Evolutionary conservation across 768 basidiomycete genomes (phyloP), one percentile per base, ranked within the genome.

Genomic region (Boletus subcaerulescens): DNA sequence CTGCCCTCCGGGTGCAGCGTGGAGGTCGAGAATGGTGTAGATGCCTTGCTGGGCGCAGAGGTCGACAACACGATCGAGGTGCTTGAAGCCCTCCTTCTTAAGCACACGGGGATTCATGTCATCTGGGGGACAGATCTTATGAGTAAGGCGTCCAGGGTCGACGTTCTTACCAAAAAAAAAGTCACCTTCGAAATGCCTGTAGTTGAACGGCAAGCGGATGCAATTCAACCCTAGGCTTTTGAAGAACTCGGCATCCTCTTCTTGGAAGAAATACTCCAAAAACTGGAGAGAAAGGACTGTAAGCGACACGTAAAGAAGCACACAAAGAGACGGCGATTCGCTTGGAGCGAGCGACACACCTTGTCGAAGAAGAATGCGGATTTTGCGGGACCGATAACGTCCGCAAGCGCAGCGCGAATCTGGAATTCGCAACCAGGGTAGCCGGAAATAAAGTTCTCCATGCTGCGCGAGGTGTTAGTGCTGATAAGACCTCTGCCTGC

Each of bases 281-380:
- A 91, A 90, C 87, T 91, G 24, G 22, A 26, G 17, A 36, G 22
- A 35, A 18, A 24, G 14, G 18, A 7, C n/a, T 5, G 11, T 59
- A 31, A 45, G 53, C 8, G 31, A 31, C 15, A 39, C 3, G 22
- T 17, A 10, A 20, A 20, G 38, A 36, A 36, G 20, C 4, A 24
- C 15, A 29, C 8, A 32, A 12, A 41, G 20, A 5, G 17, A 29
- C 2, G 20, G 29, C 4, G 29, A 49, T 50, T 41, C 17, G 17
- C 31, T 36, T 12, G 38, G 13, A 54, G n/a, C 9, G 32, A 45
- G n/a, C 6, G 36, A 53, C 70, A 26, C 53, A 85, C 89, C 77
- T 87, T 89, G 78, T 93, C 88, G 64, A 92, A 93, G 77, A 91
- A 93, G 68, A 84, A 84, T 12, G 83, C 83, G 10, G 86, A 81